Evolutionary conservation across 2,329 filamentous ascomycete genomes (phyloP).

Genomic region (Coniochaeta prunicola): DNA sequence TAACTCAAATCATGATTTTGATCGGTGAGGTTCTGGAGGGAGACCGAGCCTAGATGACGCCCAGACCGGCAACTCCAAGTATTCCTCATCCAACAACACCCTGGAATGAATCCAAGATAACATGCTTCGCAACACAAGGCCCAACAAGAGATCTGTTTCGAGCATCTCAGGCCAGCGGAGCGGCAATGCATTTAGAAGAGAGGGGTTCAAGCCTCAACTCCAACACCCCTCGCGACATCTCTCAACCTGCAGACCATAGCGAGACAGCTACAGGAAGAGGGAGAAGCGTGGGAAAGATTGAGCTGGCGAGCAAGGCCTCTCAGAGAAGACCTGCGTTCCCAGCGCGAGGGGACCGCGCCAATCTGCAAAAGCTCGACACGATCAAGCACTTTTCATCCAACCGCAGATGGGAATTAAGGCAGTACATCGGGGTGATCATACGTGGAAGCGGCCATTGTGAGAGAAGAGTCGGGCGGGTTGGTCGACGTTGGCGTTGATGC

Average conservation of each 20-base stretch:
- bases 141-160: neutral
- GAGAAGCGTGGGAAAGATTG: slow-evolving; percentile 64
- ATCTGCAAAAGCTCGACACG: slow-evolving; percentile 45
- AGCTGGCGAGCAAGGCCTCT: slow-evolving; percentile 58
- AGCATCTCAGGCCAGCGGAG: slow-evolving; percentile 16
- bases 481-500: slow-evolving; percentile 20
- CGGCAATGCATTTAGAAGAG: slow-evolving; percentile 75
- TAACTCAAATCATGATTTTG: slow-evolving; percentile 57
- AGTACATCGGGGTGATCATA: slow-evolving; percentile 15
- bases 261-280: slow-evolving; percentile 36
- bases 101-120: slow-evolving; percentile 44
- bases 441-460: slow-evolving; percentile 12
- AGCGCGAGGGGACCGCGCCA: slow-evolving; percentile 84
- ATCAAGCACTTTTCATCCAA: slow-evolving; percentile 5
- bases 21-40: slow-evolving; percentile 57
- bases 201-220: slow-evolving; percentile 56
- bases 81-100: slow-evolving; percentile 74
- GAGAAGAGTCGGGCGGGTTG: slow-evolving; percentile 25
- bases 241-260: slow-evolving; percentile 43
- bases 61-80: slow-evolving; percentile 5
- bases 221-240: slow-evolving; percentile 67
- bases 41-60: slow-evolving; percentile 2
- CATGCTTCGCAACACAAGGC: slow-evolving; percentile 32
- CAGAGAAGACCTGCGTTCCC: slow-evolving; percentile 39
- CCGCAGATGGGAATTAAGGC: slow-evolving; percentile 12